Conservation (phyloP, 2,329 filamentous ascomycete genomes). For the Cladosporium velox region DNA sequence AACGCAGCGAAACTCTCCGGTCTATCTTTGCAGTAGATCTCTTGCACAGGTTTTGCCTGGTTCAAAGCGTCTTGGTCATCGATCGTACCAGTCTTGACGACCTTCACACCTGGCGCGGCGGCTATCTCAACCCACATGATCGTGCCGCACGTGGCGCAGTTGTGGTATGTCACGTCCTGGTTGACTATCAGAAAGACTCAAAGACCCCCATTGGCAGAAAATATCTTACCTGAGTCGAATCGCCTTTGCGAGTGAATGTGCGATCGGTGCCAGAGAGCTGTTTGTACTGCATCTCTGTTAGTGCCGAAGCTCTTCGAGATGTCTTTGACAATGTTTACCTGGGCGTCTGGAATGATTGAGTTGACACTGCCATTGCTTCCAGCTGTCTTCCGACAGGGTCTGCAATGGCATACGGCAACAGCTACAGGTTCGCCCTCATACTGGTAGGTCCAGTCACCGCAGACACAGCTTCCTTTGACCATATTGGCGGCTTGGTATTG, state of each 20-base stretch:
- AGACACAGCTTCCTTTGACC: conserved; percentile 37
- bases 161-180: conserved; percentile 33
- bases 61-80: conserved; percentile 32
- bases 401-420: conserved; percentile 35
- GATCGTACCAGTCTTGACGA: conserved; percentile 38
- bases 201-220: no score
- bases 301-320: neutral
- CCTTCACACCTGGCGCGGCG: conserved; percentile 30
- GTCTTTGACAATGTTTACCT: conserved; percentile 24
- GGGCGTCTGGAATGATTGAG: conserved; percentile 31
- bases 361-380: conserved; percentile 37
- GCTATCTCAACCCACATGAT: conserved; percentile 34
- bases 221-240: conserved; percentile 19
- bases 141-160: conserved; percentile 35
- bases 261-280: conserved; percentile 33
- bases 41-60: conserved; percentile 28
- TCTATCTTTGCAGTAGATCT: conserved; percentile 37
- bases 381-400: conserved; percentile 34
- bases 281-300: conserved; percentile 30
- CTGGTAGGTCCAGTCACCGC: conserved; percentile 41
- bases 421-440: conserved; percentile 35
- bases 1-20: conserved; percentile 33
- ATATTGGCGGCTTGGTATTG: conserved; percentile 23
- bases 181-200: neutral
- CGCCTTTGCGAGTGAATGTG: conserved; percentile 32